Base-by-base conservation (phyloP, 2,329 filamentous ascomycete genomes). In the Phaeoacremonium minimum region DNA sequence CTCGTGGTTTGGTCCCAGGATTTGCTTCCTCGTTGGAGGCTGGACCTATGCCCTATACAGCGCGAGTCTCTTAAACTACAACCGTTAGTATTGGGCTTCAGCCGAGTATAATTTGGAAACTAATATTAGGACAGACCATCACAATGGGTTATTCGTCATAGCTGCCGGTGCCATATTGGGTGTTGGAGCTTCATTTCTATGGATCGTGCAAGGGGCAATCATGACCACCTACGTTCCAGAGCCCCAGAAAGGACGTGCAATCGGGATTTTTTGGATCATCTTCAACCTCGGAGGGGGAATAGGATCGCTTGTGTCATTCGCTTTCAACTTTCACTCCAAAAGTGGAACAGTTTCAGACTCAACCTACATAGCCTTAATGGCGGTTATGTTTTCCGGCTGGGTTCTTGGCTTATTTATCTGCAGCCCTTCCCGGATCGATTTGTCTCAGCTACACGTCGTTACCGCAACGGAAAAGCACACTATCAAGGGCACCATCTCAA, bases 381-480 rank as follows among this genome's bases (percentile, higher is more conserved):
- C 60, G 19, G 61, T 73, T 36, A 74, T 73, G 68, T 47, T 61
- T 4, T 51, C 71, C 22, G 71, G 71, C n/a, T 71, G 68, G 61
- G 33, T 57, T 0, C 48, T 73, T 7, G 67, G 64, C 14, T 41
- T 68, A 11, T 61, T 73, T 44, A 66, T 74, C 42, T 73, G 69
- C 45, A 63, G 64, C 6, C 69, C 70, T 1, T 57, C 60, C 8
- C 60, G 63, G 19, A 61, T 71, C 16, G 57, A 58, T 18, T 49
- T 63, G 1, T 50, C 55, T 0, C 57, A 65, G 46, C 49, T 67
- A 11, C 49, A 64, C 19, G 45, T 46, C 3, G 58, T 57, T 2
- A 52, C 60, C 13, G 56, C 64, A 38, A 61, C 52, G 5, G 59
- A 65, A 43, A 64, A 62, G 44, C 62, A 60, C 38, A 60, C 58